These are phyloP conservation scores for Actinomortierella wolfii DNA, from an alignment of 371 early-diverging fungal species.

Conservation along the genomic window DNA sequence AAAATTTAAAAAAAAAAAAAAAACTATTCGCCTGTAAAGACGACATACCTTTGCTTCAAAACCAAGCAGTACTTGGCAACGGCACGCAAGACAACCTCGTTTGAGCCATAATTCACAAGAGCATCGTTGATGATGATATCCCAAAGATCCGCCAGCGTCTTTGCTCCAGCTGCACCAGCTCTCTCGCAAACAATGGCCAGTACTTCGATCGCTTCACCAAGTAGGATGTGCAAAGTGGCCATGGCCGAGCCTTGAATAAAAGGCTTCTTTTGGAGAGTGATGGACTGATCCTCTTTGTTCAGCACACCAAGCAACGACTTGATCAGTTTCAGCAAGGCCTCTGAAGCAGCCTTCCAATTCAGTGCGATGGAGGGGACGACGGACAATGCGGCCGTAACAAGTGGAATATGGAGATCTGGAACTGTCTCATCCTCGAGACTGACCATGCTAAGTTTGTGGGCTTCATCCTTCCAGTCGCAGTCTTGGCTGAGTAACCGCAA, in stretches of 20 bases:
- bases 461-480: slow-evolving; percentile 59
- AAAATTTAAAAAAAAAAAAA: neutral
- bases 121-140: slow-evolving; percentile 49
- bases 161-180: slow-evolving; percentile 14
- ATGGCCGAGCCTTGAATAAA: slow-evolving; percentile 58
- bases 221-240: slow-evolving; percentile 56
- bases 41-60: slow-evolving; percentile 54
- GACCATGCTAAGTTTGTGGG: slow-evolving; percentile 50
- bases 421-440: slow-evolving; percentile 42
- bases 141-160: slow-evolving; percentile 40
- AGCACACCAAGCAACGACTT: slow-evolving; percentile 48
- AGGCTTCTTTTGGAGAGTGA: slow-evolving; percentile 45
- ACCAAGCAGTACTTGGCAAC: slow-evolving; percentile 57
- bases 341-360: slow-evolving; percentile 43
- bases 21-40: neutral
- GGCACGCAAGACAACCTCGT: slow-evolving; percentile 63
- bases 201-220: slow-evolving; percentile 59
- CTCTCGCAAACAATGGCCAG: slow-evolving; percentile 51
- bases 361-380: slow-evolving; percentile 60
- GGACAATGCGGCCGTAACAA: slow-evolving; percentile 55
- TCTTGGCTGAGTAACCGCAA: slow-evolving; percentile 44
- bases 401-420: slow-evolving; percentile 36
- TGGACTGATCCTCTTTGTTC: slow-evolving; percentile 31
- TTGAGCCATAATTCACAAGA: slow-evolving; percentile 51
- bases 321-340: slow-evolving; percentile 48